Conservation (phyloP, 768 basidiomycete genomes). For the Mycena belliarum region DNA sequence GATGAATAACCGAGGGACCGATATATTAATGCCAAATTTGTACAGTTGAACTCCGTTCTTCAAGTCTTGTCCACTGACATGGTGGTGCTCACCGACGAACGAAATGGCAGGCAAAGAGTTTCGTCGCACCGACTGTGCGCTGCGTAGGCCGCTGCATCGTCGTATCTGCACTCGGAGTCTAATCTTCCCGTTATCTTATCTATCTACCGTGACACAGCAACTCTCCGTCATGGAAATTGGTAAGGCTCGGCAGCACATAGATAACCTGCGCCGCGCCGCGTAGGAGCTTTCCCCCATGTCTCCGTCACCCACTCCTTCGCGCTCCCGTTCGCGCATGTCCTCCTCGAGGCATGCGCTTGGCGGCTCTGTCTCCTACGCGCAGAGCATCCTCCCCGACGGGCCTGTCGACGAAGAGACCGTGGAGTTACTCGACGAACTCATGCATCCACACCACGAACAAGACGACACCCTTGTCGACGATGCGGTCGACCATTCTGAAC, state of each 20-base stretch:
- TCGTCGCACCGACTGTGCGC: no score
- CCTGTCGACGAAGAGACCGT: slow-evolving; percentile 45
- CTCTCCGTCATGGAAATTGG: no score
- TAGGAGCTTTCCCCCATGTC: neutral
- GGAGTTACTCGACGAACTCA: slow-evolving; percentile 48
- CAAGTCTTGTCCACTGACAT: no score
- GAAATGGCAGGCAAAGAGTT: no score
- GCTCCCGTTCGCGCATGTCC: slow-evolving; percentile 18
- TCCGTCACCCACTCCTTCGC: neutral
- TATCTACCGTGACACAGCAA: no score
- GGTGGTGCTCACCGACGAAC: no score
- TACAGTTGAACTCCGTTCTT: no score
- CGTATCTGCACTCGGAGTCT: no score
- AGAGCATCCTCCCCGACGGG: slow-evolving; percentile 47
- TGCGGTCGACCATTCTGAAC: slow-evolving; percentile 24
- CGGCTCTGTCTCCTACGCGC: slow-evolving; percentile 28
- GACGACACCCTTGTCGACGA: slow-evolving; percentile 37
- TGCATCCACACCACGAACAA: slow-evolving; percentile 39
- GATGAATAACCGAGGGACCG: no score
- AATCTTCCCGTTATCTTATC: no score
- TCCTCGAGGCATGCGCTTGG: slow-evolving; percentile 17
- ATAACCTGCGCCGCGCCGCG: neutral
- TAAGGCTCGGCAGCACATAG: neutral
- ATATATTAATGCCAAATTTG: no score
- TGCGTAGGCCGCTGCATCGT: no score